Base-by-base conservation (phyloP, 129 eudicot genomes). In the Dittrichia graveolens region DNA sequence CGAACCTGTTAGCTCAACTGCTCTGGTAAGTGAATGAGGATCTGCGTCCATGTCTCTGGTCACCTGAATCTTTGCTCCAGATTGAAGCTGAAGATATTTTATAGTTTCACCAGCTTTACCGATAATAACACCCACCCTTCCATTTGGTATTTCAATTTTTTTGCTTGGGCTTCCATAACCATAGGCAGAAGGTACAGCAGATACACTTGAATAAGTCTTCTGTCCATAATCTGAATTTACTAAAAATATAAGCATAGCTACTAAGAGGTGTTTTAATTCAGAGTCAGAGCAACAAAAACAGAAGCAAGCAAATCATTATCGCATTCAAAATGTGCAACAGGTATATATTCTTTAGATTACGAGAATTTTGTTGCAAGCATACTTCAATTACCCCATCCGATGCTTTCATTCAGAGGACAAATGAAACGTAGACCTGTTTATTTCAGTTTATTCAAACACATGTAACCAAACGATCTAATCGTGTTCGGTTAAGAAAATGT, bases 61-160 rank as follows among this genome's bases (percentile, higher is more conserved):
- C 50, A 95, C 91, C 72, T 95, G 99, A 40, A 95, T 95, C 88
- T 85, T 95, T 43, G 99, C 97, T 38, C 99, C 97, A 55, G 99
- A 95, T 61, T 88, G 91, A 66, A 74, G 59, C 80, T 95, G 99
- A 60, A 95, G 97, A 75, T 88, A 86, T 72, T 91, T 88, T 2
- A 95, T 95, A 35, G 99, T 95, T 59, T 95, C 99, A 63, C 99
- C 99, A 58, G 84, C 91, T 86, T 88, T 95, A 63, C 99, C 99
- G 67, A 95, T 95, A 56, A 95, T 95, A 61, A 95, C 97, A 75
- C 99, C 99, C 61, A 95, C 99, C 73, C 97, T 83, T 38, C 91
- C 96, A 83, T 95, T 95, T 13, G 97, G 99, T 66, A 95, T 85
- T 38, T 88, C 97, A 55, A 95, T 95, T 77, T 81, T 95, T 75